These are phyloP conservation scores for Leccinum aurantiacum DNA, from an alignment of 768 basidiomycete species.

Conservation along the genomic window DNA sequence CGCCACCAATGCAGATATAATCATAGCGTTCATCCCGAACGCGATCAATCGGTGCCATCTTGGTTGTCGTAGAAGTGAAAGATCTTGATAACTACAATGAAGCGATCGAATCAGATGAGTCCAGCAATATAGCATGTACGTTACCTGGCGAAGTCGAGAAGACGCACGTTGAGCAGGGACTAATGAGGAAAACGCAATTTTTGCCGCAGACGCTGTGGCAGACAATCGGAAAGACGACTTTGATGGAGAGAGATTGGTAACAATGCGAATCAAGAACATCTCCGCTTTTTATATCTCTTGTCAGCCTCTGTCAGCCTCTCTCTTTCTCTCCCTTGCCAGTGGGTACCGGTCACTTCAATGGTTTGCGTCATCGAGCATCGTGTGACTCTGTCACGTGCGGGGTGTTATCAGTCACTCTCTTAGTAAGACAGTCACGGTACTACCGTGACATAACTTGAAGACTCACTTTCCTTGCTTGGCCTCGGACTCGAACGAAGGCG, in stretches of 20 bases:
- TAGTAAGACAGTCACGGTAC: too few relatives aligned
- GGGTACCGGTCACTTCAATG: neutral
- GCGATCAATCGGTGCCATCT: conserved; percentile 72
- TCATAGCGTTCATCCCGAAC: conserved; percentile 73
- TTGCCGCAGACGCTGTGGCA: conserved; percentile 12
- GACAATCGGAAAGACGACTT: conserved; percentile 12
- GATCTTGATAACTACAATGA: conserved; percentile 46
- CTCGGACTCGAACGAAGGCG: too few relatives aligned
- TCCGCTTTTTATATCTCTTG: conserved; percentile 18
- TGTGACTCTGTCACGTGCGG: conserved; percentile 21
- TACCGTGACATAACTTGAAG: too few relatives aligned
- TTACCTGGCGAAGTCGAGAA: conserved; percentile 30
- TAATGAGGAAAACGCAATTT: conserved; percentile 10
- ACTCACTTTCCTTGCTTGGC: neutral
- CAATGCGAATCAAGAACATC: conserved; percentile 11
- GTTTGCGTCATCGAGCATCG: conserved; percentile 1
- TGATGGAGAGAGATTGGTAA: conserved; percentile 7
- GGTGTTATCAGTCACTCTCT: neutral
- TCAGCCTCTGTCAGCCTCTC: conserved; percentile 17
- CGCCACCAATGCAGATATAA: conserved; percentile 87
- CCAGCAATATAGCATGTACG: neutral
- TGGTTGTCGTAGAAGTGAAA: conserved; percentile 40
- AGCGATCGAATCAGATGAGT: neutral
- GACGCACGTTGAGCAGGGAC: conserved; percentile 9
- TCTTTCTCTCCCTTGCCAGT: neutral